Conservation (phyloP, 345 rosid genomes). For the Cochlearia excelsa region DNA sequence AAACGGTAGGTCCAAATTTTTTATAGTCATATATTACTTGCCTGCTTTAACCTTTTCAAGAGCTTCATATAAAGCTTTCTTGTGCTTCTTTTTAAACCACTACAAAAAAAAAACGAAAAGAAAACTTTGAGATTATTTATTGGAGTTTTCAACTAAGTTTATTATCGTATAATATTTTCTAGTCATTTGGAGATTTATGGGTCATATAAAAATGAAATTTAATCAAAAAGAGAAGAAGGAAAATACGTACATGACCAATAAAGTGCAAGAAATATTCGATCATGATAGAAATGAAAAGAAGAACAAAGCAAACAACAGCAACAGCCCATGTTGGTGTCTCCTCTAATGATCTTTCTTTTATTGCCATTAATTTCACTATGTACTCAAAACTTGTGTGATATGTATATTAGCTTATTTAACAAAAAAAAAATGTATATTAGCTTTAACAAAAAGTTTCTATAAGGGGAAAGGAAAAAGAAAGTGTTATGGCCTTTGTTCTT, state of each 20-base stretch:
- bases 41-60: conserved; percentile 84
- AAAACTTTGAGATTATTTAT: neutral
- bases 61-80: conserved; percentile 70
- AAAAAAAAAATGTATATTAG: no score
- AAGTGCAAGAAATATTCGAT: conserved; percentile 66
- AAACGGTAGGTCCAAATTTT: neutral
- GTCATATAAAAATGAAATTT: neutral
- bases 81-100: conserved; percentile 67
- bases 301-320: conserved; percentile 70
- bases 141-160: no score
- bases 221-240: neutral
- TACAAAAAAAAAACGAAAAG: conserved; percentile 24
- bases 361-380: conserved; percentile 22
- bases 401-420: neutral
- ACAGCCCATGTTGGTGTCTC: conserved; percentile 92
- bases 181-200: neutral
- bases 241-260: conserved; percentile 45
- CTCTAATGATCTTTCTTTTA: conserved; percentile 50
- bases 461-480: conserved; percentile 12
- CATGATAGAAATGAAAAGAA: conserved; percentile 64
- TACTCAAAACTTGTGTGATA: neutral
- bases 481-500: conserved; percentile 18
- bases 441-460: neutral
- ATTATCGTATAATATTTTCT: neutral
- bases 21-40: conserved; percentile 24